These are phyloP conservation scores for Protomyces macrosporus DNA, from an alignment of 1,139 yeast species.

Conservation along the genomic window DNA sequence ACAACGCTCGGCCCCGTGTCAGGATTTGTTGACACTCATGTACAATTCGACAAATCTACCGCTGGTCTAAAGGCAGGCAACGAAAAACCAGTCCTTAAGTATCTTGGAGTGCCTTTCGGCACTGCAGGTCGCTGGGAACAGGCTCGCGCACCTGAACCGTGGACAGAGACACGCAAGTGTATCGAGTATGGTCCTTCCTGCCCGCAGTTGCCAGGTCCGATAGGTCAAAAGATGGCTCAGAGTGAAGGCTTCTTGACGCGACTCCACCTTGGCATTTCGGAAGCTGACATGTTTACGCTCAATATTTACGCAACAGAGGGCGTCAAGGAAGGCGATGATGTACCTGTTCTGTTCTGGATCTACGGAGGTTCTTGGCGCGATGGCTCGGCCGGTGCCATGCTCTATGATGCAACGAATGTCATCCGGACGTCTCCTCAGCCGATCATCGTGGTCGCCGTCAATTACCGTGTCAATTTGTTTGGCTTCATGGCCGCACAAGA, in stretches of 20 bases:
- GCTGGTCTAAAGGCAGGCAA: neutral
- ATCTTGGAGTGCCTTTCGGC: constrained; percentile 17
- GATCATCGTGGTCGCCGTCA: constrained; percentile 41
- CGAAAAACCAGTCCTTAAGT: constrained; percentile 15
- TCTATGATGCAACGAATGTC: constrained; percentile 38
- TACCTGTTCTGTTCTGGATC: constrained; percentile 41
- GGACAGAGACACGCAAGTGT: constrained; percentile 10
- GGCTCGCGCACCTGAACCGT: constrained; percentile 2
- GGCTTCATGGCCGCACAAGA: constrained; percentile 38
- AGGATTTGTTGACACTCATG: constrained; percentile 23
- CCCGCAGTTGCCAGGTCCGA: constrained; percentile 8
- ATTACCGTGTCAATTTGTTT: constrained; percentile 41
- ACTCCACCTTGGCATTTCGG: constrained; percentile 13
- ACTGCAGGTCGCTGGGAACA: constrained; percentile 15
- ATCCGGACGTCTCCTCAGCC: constrained; percentile 35
- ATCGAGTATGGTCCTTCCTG: constrained; percentile 13
- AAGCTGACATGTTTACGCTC: constrained; percentile 9
- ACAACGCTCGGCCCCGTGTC: constrained; percentile 17
- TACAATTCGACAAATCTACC: constrained; percentile 3
- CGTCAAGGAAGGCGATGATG: constrained; percentile 16
- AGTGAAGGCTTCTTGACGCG: neutral
- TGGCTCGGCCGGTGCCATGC: constrained; percentile 38
- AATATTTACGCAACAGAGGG: constrained; percentile 13
- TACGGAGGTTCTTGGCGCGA: constrained; percentile 42
- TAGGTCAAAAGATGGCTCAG: neutral